Conservation (phyloP, 371 early-diverging fungal genomes). For the Nosema granulosis region DNA sequence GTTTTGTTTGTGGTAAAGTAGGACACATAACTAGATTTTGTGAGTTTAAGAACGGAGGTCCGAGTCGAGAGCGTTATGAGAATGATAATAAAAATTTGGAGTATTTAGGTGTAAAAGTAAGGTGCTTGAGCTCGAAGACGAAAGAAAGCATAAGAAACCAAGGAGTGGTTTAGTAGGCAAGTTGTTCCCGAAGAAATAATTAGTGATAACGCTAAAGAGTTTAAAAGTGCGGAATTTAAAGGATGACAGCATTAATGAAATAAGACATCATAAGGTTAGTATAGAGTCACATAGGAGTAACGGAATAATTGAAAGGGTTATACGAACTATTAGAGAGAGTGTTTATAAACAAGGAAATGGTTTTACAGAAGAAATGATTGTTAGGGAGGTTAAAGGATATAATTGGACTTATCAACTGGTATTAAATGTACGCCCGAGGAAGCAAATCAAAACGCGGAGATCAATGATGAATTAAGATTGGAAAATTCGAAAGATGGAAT, state of each 20-base stretch:
- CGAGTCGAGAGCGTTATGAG: too few relatives aligned
- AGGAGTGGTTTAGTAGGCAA: too few relatives aligned
- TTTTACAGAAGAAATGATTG: not conserved
- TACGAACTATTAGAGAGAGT: slow-evolving; percentile 24
- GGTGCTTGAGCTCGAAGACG: too few relatives aligned
- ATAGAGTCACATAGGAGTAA: slow-evolving; percentile 27
- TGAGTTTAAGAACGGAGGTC: too few relatives aligned
- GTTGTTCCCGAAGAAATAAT: slow-evolving; percentile 35
- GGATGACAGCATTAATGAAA: not conserved
- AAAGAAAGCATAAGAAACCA: too few relatives aligned
- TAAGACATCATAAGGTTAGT: not conserved
- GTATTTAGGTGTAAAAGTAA: too few relatives aligned
- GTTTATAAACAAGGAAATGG: not conserved
- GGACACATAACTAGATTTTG: not conserved
- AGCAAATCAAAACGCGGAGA: too few relatives aligned
- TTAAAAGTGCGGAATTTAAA: not conserved
- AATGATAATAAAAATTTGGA: too few relatives aligned
- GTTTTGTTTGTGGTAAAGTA: not conserved
- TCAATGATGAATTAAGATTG: not conserved
- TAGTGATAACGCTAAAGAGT: slow-evolving; percentile 45
- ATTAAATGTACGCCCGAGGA: slow-evolving; percentile 1
- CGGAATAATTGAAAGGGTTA: slow-evolving; percentile 42
- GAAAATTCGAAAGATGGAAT: slow-evolving; percentile 4
- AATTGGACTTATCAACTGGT: not conserved
- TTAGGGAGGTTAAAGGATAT: not conserved